Base-by-base conservation (phyloP, 2,329 filamentous ascomycete genomes). In the Fusarium robinianum region DNA sequence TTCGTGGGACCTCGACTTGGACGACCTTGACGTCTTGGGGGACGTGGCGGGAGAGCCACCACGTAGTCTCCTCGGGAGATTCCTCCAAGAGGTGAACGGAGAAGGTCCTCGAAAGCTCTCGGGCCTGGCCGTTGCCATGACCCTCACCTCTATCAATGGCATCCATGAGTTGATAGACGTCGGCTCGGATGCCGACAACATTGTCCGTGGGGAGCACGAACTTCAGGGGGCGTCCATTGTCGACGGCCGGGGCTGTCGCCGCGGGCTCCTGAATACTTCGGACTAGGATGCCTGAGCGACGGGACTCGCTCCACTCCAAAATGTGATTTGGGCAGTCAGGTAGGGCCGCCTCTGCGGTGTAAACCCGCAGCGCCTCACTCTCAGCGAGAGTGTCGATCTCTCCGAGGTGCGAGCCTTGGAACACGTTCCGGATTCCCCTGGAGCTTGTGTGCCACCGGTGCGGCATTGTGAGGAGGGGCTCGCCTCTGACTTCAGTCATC, bases 231-330 rank as follows among this genome's bases (percentile, higher is more conserved):
- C 24, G 36, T 10, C 18, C 30, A 8, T 10, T 18, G 23, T 30
- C 30, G 23, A 8, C 17, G 10, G 23, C 14, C 8, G 4, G 16
- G 16, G 6, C 17, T 5, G 12, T n/a, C 17, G 19, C 41, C 19
- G 12, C 15, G 25, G 6, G 25, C 6, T 30, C 25, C 14, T 33
- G 30, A 19, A 12, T 27, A 15, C 49, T 46, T 7, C 31, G 10
- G 8, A 51, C 31, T 19, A 51, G 35, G 15, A 42, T 46, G 15
- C 33, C 30, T 15, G 22, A 24, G 3, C 27, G 27, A 16, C 21
- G 29, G 4, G 25, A 14, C 8, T 52, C 47, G 8, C 6, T 17
- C 46, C 43, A 51, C 17, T 41, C 29, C 5, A 44, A 34, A 9
- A 10, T 41, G 19, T 44, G 35, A 16, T 37, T 30, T 5, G 18